phyloP scores from a whole-genome alignment of 2,329 filamentous ascomycete genomes.

The Talaromyces piceae region DNA sequence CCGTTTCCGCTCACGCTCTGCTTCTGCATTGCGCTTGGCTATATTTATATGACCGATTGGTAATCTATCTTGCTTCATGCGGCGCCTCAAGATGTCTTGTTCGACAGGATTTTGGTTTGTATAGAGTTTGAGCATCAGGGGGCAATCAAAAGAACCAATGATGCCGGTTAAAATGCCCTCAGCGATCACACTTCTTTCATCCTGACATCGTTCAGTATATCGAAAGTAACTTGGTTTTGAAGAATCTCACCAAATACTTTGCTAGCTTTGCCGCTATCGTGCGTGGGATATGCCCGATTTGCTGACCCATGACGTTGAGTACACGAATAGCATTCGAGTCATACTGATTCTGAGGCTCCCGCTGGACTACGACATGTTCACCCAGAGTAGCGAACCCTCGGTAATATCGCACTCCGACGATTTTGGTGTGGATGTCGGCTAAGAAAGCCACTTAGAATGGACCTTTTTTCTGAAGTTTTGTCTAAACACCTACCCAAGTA shows the following conservation, averaged over 20 bases:
- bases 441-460: constrained; percentile 22
- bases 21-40: background rate
- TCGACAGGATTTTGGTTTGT: constrained; percentile 53
- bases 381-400: constrained; percentile 54
- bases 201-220: constrained; percentile 28
- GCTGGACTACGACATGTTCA: constrained; percentile 54
- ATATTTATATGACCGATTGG: constrained; percentile 31
- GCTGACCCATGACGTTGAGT: constrained; percentile 64
- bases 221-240: background rate
- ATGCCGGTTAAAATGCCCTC: constrained; percentile 63
- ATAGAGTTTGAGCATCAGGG: constrained; percentile 61
- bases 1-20: constrained; percentile 44
- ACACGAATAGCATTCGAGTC: constrained; percentile 72
- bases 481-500: constrained; percentile 32
- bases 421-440: constrained; percentile 44
- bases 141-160: constrained; percentile 64
- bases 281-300: constrained; percentile 73
- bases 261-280: constrained; percentile 63
- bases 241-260: constrained; percentile 56
- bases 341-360: constrained; percentile 63
- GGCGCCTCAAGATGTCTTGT: constrained; percentile 49
- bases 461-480: no score
- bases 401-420: constrained; percentile 59
- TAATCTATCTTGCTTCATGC: constrained; percentile 59
- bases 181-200: constrained; percentile 52